These are phyloP conservation scores for Cenchrus americanus DNA, from an alignment of 176 grass and related monocot species.

Conservation along the genomic window DNA sequence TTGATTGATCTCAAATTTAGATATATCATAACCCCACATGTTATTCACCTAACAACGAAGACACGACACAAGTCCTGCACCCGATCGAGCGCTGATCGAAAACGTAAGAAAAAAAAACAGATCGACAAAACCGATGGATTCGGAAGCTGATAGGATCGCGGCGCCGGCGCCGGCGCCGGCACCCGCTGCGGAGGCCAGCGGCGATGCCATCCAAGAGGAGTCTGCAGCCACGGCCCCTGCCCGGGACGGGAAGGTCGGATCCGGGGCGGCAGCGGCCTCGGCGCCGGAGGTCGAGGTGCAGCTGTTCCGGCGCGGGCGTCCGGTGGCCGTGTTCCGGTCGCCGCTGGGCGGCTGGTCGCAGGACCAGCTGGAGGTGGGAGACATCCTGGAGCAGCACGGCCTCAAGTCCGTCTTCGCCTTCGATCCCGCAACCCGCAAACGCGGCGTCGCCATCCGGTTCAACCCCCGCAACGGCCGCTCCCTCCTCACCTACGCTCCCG, in stretches of 20 bases:
- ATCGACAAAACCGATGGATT: conserved; percentile 47
- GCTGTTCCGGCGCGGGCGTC: conserved; percentile 66
- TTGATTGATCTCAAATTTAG: no score
- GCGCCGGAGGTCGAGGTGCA: conserved; percentile 78
- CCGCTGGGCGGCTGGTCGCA: conserved; percentile 74
- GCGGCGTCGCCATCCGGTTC: conserved; percentile 83
- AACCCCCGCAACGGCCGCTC: conserved; percentile 77
- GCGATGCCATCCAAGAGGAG: conserved; percentile 52
- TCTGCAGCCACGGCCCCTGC: not conserved
- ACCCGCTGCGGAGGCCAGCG: conserved; percentile 13
- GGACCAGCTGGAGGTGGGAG: conserved; percentile 90
- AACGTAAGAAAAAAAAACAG: not conserved
- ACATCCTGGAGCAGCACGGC: conserved; percentile 83
- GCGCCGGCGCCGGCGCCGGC: conserved; percentile 15
- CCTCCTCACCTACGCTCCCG: conserved; percentile 68
- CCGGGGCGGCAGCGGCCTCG: conserved; percentile 34
- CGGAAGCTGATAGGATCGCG: conserved; percentile 22
- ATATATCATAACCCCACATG: no score
- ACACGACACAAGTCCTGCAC: not conserved
- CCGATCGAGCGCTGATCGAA: conserved; percentile 27
- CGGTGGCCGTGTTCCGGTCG: conserved; percentile 73
- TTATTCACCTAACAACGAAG: no score
- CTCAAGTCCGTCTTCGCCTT: conserved; percentile 85
- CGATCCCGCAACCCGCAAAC: conserved; percentile 57
- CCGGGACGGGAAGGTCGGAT: conserved; percentile 52